Evolutionary conservation across 331 rosid genomes (phyloP).

Genomic region (Saraca asoca): DNA sequence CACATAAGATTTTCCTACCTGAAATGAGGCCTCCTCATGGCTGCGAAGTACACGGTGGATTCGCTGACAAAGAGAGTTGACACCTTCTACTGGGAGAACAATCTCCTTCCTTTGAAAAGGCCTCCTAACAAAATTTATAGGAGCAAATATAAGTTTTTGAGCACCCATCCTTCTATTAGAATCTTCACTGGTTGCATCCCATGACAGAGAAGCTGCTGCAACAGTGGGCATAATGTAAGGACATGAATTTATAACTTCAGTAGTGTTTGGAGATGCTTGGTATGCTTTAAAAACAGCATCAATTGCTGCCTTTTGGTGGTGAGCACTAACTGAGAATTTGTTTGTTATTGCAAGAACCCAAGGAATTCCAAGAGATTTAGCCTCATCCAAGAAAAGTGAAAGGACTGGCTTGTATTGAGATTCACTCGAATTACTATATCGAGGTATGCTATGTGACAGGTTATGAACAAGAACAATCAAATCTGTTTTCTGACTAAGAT

Average conservation of each 20-base stretch:
- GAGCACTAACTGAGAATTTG: conserved; percentile 93
- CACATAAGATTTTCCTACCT: conserved; percentile 52
- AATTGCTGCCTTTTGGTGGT: conserved; percentile 76
- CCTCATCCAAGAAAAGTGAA: conserved; percentile 85
- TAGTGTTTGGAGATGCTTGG: conserved; percentile 66
- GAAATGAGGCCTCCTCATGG: conserved; percentile 79
- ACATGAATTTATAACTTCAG: conserved; percentile 75
- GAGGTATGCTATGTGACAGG: conserved; percentile 90
- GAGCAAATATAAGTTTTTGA: conserved; percentile 68
- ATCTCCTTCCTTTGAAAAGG: conserved; percentile 81
- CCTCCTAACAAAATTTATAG: conserved; percentile 65
- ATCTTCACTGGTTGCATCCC: conserved; percentile 55
- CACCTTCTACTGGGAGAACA: conserved; percentile 83
- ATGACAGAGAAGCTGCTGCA: conserved; percentile 62
- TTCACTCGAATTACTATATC: conserved; percentile 50
- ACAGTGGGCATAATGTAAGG: conserved; percentile 83
- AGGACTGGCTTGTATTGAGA: conserved; percentile 73
- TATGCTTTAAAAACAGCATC: conserved; percentile 77
- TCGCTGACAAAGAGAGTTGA: conserved; percentile 68
- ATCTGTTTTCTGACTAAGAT: conserved; percentile 79
- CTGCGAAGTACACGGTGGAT: conserved; percentile 57
- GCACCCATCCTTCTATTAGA: conserved; percentile 50
- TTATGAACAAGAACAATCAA: conserved; percentile 91
- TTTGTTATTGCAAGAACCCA: conserved; percentile 98
- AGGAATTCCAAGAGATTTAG: conserved; percentile 90